These are phyloP conservation scores for Cinchona pubescens DNA, from an alignment of 257 asterid genomes.

Conservation along the genomic window DNA sequence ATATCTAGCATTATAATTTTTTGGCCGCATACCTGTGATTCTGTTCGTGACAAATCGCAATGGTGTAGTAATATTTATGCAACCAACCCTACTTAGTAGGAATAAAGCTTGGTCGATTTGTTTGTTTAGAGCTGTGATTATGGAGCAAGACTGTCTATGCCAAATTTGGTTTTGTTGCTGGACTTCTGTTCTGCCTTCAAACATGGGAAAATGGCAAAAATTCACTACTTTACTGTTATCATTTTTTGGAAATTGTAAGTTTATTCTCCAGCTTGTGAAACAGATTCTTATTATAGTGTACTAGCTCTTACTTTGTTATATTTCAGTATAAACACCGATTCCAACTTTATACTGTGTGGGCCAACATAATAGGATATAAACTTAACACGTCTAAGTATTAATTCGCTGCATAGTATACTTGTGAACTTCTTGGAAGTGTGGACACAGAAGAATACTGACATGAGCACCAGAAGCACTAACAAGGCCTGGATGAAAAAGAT, in stretches of 20 bases:
- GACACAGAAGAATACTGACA: neutral
- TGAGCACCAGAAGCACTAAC: neutral
- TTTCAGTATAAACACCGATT: neutral
- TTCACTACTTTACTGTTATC: no score
- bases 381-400: no score
- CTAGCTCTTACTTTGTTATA: neutral
- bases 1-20: conserved; percentile 15
- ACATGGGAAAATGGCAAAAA: neutral
- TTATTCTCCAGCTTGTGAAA: neutral
- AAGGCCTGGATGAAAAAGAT: neutral
- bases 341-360: no score
- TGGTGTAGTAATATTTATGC: no score
- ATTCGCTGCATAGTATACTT: no score
- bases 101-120: no score
- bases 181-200: neutral
- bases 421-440: no score
- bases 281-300: neutral
- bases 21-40: conserved; percentile 3
- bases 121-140: no score
- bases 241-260: no score
- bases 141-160: neutral
- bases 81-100: no score
- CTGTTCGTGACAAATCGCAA: no score
- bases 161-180: neutral
- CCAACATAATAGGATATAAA: no score